A percentile compares a stretch with the other conserved stretches of the same genome.
phyloP scores from a whole-genome alignment of 768 basidiomycete species.

The Mycena belliarum region DNA sequence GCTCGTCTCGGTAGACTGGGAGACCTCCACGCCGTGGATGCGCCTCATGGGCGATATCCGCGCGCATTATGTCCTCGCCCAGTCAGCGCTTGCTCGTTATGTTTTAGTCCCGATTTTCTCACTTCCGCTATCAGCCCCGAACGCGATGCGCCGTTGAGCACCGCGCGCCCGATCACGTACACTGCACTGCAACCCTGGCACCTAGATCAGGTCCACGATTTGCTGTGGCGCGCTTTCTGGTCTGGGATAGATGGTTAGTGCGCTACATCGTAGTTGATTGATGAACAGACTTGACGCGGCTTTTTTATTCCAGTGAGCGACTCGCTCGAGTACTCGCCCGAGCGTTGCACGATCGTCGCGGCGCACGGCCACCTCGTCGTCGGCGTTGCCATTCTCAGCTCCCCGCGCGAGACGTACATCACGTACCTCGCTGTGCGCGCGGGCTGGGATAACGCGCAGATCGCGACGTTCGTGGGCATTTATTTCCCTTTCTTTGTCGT shows the following conservation, averaged over 20 bases:
- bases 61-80: constrained; percentile 60
- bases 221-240: constrained; percentile 74
- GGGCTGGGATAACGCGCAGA: constrained; percentile 80
- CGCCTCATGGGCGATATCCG: constrained; percentile 70
- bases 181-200: constrained; percentile 58
- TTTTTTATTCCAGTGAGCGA: constrained; percentile 64
- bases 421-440: constrained; percentile 78
- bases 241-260: constrained; percentile 70
- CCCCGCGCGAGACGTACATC: constrained; percentile 80
- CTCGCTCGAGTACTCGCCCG: constrained; percentile 66
- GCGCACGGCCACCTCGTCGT: constrained; percentile 71
- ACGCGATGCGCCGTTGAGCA: constrained; percentile 43
- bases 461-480: constrained; percentile 67
- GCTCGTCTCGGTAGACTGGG: constrained; percentile 70
- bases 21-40: constrained; percentile 72
- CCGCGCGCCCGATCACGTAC: constrained; percentile 60
- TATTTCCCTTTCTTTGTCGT: not conserved
- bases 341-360: constrained; percentile 75
- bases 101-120: not conserved
- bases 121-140: constrained; percentile 48
- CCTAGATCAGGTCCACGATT: constrained; percentile 69
- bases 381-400: constrained; percentile 74
- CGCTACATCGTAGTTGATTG: too few species aligned
- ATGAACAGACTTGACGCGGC: too few species aligned
- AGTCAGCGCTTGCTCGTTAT: constrained; percentile 44